phyloP scores from a whole-genome alignment of 176 grass and related monocot species.

The Triticum urartu region DNA sequence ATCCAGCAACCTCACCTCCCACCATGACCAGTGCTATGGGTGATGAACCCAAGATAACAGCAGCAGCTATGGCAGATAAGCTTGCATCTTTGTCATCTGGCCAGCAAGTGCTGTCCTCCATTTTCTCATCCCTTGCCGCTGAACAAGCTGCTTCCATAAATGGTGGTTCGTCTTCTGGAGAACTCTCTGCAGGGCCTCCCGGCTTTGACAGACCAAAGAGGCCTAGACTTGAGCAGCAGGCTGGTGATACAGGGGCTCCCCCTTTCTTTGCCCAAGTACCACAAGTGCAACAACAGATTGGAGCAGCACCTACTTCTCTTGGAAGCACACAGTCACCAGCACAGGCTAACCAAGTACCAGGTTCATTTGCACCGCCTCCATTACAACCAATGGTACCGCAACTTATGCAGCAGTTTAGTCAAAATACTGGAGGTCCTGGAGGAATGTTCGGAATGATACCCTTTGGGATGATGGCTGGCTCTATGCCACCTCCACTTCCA shows the following conservation, averaged over 20 bases:
- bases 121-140: constrained; percentile 71
- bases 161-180: constrained; percentile 32
- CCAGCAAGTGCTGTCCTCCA: constrained; percentile 59
- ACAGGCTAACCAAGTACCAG: constrained; percentile 38
- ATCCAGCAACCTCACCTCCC: constrained; percentile 39
- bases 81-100: constrained; percentile 78
- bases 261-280: constrained; percentile 49
- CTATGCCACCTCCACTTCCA: constrained; percentile 59
- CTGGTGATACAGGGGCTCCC: constrained; percentile 32
- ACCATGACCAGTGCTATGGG: constrained; percentile 30
- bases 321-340: constrained; percentile 28
- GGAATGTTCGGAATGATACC: constrained; percentile 46
- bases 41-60: constrained; percentile 76
- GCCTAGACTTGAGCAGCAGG: constrained; percentile 64
- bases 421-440: constrained; percentile 53
- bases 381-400: constrained; percentile 60
- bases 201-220: constrained; percentile 69
- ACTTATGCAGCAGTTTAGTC: constrained; percentile 57
- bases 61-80: constrained; percentile 91
- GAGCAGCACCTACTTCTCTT: constrained; percentile 36
- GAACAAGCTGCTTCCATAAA: constrained; percentile 70
- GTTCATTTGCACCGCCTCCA: constrained; percentile 56
- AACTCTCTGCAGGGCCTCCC: constrained; percentile 37
- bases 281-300: constrained; percentile 47
- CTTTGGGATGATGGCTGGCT: constrained; percentile 45